Evolutionary conservation across 2,329 filamentous ascomycete species (phyloP), one percentile per base, ranked within the genome.

Genomic region (Fusarium sororula): DNA sequence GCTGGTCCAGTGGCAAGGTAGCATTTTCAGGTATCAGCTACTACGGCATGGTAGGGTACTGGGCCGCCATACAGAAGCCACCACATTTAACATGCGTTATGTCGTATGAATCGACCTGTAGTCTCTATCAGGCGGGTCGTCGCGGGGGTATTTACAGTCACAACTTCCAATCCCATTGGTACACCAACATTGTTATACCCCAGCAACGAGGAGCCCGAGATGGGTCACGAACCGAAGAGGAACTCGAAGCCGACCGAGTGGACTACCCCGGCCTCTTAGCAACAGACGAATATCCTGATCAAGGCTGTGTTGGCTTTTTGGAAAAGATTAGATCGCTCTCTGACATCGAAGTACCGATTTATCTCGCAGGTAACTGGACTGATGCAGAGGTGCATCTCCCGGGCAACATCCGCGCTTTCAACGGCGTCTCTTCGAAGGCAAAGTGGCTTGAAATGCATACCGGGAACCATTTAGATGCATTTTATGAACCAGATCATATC

Each of bases 181-280:
- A 45, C 17, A 18, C 0, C 7, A 45, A 45, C 42, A 20, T 26
- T 5, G 42, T 45, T 4, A 18, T 26, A 20, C 24, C 42, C 0
- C 24, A 45, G 17, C 17, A 45, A 45, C n/a, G 17, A 24, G 42
- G 42, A 45, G 42, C 24, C 0, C 11, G 7, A 45, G 24, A 45
- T 26, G 24, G 42, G 6, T 1, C 42, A 9, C 42, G 42, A 13
- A 20, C 17, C 17, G 3, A 13, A 1, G 5, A 20, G 3, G 24
- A 45, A 17, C 24, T 45, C 0, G 24, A 13, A 7, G 24, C 17
- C 11, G 4, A 28, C 0, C 44, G 24, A 1, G 44, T 47, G 2
- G 44, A 28, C 0, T 47, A 3, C 4, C 44, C 44, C 17, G 0
- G 0, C 4, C 24, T 47, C 7, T 0, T 47, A 0, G 12, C 44